Evolutionary conservation across 2,329 filamentous ascomycete genomes (phyloP).

Genomic region (Fusarium tuaranense): DNA sequence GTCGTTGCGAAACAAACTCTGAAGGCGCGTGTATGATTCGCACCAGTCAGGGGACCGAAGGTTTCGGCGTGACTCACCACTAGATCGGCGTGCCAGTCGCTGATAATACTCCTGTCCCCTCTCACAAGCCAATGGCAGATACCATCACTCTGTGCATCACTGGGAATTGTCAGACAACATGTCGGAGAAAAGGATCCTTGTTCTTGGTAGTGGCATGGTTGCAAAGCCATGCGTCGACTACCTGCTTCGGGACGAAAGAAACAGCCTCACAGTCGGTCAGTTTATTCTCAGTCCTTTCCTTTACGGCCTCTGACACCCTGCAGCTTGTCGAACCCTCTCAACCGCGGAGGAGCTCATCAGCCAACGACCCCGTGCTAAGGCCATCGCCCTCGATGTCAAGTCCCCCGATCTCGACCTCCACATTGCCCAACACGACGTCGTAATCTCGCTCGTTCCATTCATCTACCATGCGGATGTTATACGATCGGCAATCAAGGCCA

Average conservation of each 20-base stretch:
- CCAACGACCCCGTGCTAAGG: neutral
- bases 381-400: constrained; percentile 32
- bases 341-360: constrained; percentile 6
- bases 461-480: constrained; percentile 60
- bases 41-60: neutral
- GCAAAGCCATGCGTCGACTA: constrained; percentile 36
- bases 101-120: neutral
- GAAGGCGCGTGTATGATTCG: neutral
- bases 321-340: constrained; percentile 21
- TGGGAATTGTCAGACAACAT: neutral
- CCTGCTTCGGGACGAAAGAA: constrained; percentile 20
- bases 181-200: constrained; percentile 19
- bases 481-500: constrained; percentile 75
- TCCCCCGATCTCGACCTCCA: constrained; percentile 27
- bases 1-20: neutral
- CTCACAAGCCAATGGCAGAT: neutral
- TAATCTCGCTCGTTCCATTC: constrained; percentile 43
- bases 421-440: constrained; percentile 32
- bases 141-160: neutral
- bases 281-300: neutral
- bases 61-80: neutral
- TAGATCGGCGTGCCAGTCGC: neutral
- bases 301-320: neutral
- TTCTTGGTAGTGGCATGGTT: constrained; percentile 33
- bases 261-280: constrained; percentile 14